phyloP scores from a whole-genome alignment of 75 land plant species.

The Cunninghamia lanceolata region DNA sequence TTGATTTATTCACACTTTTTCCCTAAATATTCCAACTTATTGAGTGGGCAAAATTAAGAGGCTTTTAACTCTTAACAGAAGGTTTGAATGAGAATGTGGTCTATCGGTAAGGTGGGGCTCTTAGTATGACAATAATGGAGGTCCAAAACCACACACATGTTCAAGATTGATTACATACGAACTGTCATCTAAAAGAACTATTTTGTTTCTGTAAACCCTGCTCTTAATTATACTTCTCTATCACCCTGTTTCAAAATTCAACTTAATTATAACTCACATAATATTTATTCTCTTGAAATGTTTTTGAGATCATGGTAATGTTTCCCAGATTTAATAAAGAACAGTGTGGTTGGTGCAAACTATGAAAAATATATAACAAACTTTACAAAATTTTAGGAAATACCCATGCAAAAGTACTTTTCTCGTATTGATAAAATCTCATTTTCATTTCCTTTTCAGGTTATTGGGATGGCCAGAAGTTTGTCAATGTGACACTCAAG shows the following conservation, averaged over 20 bases:
- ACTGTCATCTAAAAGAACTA: background rate
- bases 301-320: background rate
- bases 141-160: background rate
- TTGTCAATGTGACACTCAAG: slow-evolving; percentile 2
- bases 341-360: background rate
- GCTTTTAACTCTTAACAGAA: background rate
- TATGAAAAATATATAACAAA: background rate
- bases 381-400: background rate
- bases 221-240: background rate
- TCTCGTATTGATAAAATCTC: background rate
- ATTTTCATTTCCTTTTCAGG: background rate
- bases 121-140: background rate
- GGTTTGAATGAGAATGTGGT: background rate
- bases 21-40: background rate
- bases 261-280: background rate
- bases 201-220: background rate
- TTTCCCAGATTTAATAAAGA: background rate
- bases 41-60: background rate
- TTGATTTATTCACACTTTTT: background rate
- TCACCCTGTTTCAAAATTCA: background rate
- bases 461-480: background rate
- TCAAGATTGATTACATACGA: background rate
- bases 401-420: background rate
- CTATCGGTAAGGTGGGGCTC: background rate
- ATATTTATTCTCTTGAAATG: background rate